Base-by-base conservation (phyloP, 2,329 filamentous ascomycete species). In the Cladobotryum mycophilum region DNA sequence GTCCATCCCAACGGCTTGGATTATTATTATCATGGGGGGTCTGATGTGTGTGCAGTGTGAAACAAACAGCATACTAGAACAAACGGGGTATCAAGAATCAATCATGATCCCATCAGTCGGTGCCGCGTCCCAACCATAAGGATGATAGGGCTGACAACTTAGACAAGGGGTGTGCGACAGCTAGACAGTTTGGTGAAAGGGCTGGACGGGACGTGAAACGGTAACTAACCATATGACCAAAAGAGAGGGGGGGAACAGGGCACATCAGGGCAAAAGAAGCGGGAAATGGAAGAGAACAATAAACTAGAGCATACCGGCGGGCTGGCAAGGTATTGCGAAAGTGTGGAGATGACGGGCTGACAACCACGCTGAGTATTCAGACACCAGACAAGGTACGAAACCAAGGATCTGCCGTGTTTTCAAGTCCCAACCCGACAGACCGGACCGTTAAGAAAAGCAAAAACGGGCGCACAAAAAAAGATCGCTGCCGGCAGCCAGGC, bases 261-360 rank as follows among this genome's bases (percentile, higher is more conserved):
- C 41, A 41, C 17, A 20, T 35, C 14, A 42, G n/a, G 38, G 12
- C 20, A 22, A 25, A 40, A 41, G 20, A 30, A 3, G 25, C 25
- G 25, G 25, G 9, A 20, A 41, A 41, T 17, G 34, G 18, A 41
- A 41, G 25, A 35, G 42, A 35, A 17, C 41, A 33, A 36, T 47
- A 30, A 40, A 47, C 34, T n/a, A 46, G 12, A 46, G 34, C 50
- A 45, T 49, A 45, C 46, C 50, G 43, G 37, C 35, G 45, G 18
- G 17, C 36, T 35, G 36, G 50, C 47, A 36, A 45, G 46, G 18
- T 30, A 15, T 42, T 52, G 46, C 25, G 14, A 46, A 41, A 45
- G 49, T 44, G 36, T 30, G 25, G 41, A 41, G 30, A 52, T 45
- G 43, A 45, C 41, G 50, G 46, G 50, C 50, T 52, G 50, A 52